These are phyloP conservation scores for Alternaria hordeiaustralica DNA, from an alignment of 2,329 filamentous ascomycete species.

Conservation along the genomic window DNA sequence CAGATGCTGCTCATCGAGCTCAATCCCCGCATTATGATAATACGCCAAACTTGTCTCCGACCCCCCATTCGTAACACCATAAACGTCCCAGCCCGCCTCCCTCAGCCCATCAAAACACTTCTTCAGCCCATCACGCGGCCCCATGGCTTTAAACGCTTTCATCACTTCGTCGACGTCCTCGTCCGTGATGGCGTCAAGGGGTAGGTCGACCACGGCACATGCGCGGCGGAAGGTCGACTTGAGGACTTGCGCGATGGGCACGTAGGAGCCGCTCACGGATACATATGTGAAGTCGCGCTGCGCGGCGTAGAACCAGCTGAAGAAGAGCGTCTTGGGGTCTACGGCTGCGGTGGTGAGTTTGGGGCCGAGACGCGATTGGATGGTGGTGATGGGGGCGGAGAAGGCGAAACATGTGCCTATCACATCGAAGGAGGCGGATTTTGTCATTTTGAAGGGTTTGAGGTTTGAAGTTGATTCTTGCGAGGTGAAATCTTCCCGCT, in stretches of 20 bases:
- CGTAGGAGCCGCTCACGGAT: conserved; percentile 23
- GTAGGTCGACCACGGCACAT: conserved; percentile 25
- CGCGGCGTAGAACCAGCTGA: conserved; percentile 36
- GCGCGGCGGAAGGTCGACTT: conserved; percentile 28
- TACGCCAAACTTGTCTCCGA: conserved; percentile 24
- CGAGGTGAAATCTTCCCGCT: not conserved
- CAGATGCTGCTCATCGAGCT: conserved; percentile 25
- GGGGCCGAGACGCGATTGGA: conserved; percentile 20
- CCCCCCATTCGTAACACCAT: conserved; percentile 33
- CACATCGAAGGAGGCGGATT: conserved; percentile 34
- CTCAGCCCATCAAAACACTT: conserved; percentile 29
- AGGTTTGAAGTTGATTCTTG: not conserved
- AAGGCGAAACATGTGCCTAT: conserved; percentile 37
- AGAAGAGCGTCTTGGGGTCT: conserved; percentile 34
- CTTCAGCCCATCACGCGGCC: conserved; percentile 26
- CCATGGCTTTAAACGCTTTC: conserved; percentile 32
- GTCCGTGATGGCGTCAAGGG: conserved; percentile 22
- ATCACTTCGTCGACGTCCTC: conserved; percentile 26
- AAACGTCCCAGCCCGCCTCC: conserved; percentile 27
- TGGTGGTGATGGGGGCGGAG: conserved; percentile 22
- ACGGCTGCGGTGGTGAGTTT: conserved; percentile 18
- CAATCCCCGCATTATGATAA: conserved; percentile 23
- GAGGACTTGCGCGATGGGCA: conserved; percentile 30
- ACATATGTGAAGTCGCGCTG: conserved; percentile 37
- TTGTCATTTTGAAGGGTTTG: conserved; percentile 9